Evolutionary conservation across 2,329 filamentous ascomycete genomes (phyloP), one percentile per base, ranked within the genome.

Genomic region (Cytospora paraplurivora): DNA sequence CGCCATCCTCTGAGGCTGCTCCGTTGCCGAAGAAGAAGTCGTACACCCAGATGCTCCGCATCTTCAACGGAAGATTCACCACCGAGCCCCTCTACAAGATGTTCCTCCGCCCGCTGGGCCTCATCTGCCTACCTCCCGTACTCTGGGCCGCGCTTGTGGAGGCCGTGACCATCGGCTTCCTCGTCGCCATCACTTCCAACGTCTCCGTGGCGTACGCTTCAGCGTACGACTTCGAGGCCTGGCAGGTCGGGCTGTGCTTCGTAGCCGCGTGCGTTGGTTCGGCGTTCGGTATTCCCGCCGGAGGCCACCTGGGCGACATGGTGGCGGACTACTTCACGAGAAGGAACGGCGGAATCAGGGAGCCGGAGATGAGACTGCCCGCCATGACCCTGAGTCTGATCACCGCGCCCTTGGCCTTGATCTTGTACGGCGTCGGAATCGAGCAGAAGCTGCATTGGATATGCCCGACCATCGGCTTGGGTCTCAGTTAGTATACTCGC

Each of bases 341-440:
- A 59, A 76, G 77, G 34, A 87, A 86, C 67, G 77, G 78, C 4
- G 85, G 85, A 6, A 77, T 87, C 21, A 76, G 84, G n/a, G 79
- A 85, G 56, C 82, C 85, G 0, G 83, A 86, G 69, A 86, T 87
- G 83, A 77, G 85, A n/a, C 72, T 87, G 6, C 83, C 83, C 1
- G 80, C 81, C 5, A 77, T 87, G 19, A 70, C 77, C 12, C 75
- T 83, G 0, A 84, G 81, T 67, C 72, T 83, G 68, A 71, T 85
- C 34, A 78, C 82, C 15, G 80, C 82, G 4, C 81, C 81, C 0
- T 69, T 82, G 11, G 70, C 76, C 0, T 66, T 83, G 32, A 64
- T 82, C 0, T 70, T 83, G 7, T 83, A 78, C 65, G 81, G 81
- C 0, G 75, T 81, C 1, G 81, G 81, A 0, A 79, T 84, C 47